phyloP scores from a whole-genome alignment of 2,329 filamentous ascomycete species.

The Ramularia endophylla region DNA sequence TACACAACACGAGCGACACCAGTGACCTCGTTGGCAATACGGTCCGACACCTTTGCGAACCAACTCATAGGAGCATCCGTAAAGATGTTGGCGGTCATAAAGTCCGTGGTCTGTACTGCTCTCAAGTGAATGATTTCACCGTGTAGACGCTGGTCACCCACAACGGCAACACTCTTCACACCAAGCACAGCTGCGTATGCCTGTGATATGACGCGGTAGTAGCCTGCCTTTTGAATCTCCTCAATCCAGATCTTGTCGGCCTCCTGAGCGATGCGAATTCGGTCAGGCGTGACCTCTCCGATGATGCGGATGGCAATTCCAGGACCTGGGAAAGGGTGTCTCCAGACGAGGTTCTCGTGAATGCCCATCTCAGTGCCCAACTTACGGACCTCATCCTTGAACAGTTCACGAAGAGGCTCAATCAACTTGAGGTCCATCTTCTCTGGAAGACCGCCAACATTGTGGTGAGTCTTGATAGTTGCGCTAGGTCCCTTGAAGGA shows the following conservation, averaged over 20 bases:
- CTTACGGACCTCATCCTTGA: constrained; percentile 75
- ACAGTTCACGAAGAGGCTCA: constrained; percentile 71
- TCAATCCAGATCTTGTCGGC: constrained; percentile 74
- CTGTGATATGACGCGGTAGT: constrained; percentile 67
- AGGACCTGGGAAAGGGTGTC: constrained; percentile 72
- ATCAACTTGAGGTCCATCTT: constrained; percentile 63
- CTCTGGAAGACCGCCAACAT: constrained; percentile 63
- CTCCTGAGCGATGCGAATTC: constrained; percentile 71
- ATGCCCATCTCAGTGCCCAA: constrained; percentile 67
- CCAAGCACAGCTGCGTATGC: constrained; percentile 65
- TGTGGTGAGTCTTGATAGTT: constrained; percentile 71
- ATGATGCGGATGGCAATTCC: constrained; percentile 74
- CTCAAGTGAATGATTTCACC: constrained; percentile 57
- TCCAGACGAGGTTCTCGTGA: constrained; percentile 67
- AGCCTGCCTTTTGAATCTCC: constrained; percentile 64
- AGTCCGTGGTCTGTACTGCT: constrained; percentile 59
- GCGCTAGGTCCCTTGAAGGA: constrained; percentile 66
- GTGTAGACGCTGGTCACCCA: constrained; percentile 64
- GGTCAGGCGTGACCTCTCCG: constrained; percentile 75
- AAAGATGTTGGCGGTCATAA: constrained; percentile 71
- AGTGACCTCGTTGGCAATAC: constrained; percentile 71
- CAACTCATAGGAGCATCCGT: constrained; percentile 56
- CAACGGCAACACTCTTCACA: constrained; percentile 60
- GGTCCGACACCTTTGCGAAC: constrained; percentile 57
- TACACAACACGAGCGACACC: constrained; percentile 67